Evolutionary conservation across 2,329 filamentous ascomycete genomes (phyloP).

Genomic region (Phaeosphaeria sp.): DNA sequence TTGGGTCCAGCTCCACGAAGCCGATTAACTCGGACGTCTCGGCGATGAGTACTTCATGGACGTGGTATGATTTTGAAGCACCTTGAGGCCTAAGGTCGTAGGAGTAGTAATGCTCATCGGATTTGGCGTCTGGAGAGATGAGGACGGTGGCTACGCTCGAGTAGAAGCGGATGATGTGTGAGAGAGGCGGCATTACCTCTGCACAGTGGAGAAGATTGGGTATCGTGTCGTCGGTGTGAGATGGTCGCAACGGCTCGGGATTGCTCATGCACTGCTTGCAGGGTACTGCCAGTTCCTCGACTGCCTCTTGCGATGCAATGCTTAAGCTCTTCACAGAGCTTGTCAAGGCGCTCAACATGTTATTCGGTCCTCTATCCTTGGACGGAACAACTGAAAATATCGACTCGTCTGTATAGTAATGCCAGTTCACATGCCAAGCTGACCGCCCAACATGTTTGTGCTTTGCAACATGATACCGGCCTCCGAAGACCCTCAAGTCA

Average conservation of each 20-base stretch:
- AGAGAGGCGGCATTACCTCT: constrained; percentile 3
- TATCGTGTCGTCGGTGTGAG: background rate
- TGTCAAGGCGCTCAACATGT: background rate
- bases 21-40: background rate
- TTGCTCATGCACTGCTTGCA: background rate
- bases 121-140: background rate
- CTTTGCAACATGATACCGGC: background rate
- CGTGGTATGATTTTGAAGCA: background rate
- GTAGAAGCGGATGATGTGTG: constrained; percentile 10
- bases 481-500: background rate
- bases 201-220: background rate
- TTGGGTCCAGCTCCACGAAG: background rate
- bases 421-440: background rate
- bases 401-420: background rate
- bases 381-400: background rate
- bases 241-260: background rate
- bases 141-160: constrained; percentile 8
- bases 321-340: background rate
- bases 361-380: background rate
- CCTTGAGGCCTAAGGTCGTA: background rate
- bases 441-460: constrained; percentile 8
- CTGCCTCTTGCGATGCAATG: background rate
- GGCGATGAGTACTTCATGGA: background rate
- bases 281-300: background rate
- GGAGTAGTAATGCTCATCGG: background rate